Evolutionary conservation across 306 rosid species (phyloP).

Genomic region (Hippophae rhamnoides): DNA sequence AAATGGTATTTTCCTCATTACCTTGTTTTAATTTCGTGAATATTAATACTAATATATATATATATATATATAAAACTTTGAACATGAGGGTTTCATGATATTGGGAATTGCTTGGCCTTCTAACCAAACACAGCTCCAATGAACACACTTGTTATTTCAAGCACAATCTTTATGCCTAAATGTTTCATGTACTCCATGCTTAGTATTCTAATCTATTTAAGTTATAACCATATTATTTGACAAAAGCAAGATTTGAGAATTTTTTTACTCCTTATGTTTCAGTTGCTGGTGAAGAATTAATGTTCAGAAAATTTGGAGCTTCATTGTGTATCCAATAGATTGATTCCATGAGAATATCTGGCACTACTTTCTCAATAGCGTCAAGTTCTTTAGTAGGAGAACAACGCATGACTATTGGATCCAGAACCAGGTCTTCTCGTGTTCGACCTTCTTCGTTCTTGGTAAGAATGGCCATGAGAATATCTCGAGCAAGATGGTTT

Average conservation of each 20-base stretch:
- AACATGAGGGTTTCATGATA: conserved; percentile 12
- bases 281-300: no score
- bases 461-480: conserved; percentile 62
- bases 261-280: no score
- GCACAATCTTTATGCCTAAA: no score
- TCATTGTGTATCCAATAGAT: no score
- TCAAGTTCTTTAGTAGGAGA: conserved; percentile 21
- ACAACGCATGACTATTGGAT: conserved; percentile 15
- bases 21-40: conserved; percentile 12
- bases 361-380: conserved; percentile 29
- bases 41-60: no score
- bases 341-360: conserved; percentile 20
- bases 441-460: conserved; percentile 31
- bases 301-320: no score
- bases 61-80: no score
- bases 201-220: not conserved
- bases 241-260: no score
- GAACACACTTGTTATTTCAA: no score
- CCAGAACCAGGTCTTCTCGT: conserved; percentile 34
- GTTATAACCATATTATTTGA: no score
- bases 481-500: conserved; percentile 94
- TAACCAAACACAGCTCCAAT: no score
- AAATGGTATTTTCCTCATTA: conserved; percentile 21
- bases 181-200: conserved; percentile 4
- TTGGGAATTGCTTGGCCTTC: not conserved